Evolutionary conservation across 1,284 basidiomycete species (phyloP), one percentile per base, ranked within the genome.

Genomic region (Trichosporon ovoides): DNA sequence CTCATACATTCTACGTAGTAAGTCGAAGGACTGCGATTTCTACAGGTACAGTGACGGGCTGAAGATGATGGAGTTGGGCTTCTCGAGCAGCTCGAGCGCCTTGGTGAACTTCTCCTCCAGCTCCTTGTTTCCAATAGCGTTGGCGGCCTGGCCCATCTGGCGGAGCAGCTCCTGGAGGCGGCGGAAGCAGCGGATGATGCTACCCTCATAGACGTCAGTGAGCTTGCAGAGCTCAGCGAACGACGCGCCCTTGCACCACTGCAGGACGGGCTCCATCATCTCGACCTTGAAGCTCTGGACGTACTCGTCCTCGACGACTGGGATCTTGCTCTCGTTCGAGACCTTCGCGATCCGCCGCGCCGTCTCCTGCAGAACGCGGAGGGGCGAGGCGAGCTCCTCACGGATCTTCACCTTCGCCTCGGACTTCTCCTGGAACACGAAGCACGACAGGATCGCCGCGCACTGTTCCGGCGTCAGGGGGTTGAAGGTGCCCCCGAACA

Each of bases 401-500:
- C 89, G 89, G 48, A 98, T 81, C 67, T 88, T 89, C 3, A 86
- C 88, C 31, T 83, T 81, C 68, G 93, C 87, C 69, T 96, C 91
- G 67, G 90, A 95, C 92, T 98, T 98, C 75, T 99, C 96, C 16
- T 87, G 84, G 76, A 98, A 98, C 16, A 98, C 95, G 72, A 98
- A 99, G 73, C 95, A 98, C 67, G 89, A 92, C 24, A 98, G 80
- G 14, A 99, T 75, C 1, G 91, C 91, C 0, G 95, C 95, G 70
- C 88, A 92, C 64, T 97, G 91, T 70, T 97, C 92, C 0, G 96
- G 94, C 0, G 84, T 80, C 38, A 98, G 78, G 3, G 88, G 77
- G 71, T 97, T 97, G 82, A 99, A 98, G 4, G 87, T 88, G 55
- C 95, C 95, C 66, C 96, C 93, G 81, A 99, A 98, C 65, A 98